Conservation (phyloP, 352 stramenopile genomes). For the Globisporangium canariense region DNA sequence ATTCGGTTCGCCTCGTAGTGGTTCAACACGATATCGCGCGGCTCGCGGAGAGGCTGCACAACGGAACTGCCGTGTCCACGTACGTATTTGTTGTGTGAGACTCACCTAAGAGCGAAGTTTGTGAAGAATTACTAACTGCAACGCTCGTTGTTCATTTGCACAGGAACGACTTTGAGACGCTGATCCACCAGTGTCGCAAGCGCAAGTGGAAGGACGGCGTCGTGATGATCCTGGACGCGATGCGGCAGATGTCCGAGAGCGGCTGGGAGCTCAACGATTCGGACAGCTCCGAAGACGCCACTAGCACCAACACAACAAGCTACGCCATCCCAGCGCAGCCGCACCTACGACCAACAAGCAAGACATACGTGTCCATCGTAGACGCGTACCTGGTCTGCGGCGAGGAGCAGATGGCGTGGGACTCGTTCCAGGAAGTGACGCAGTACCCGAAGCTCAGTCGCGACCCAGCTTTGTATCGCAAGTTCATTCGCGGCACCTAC, state of each 20-base stretch:
- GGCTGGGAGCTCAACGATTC: conserved; percentile 29
- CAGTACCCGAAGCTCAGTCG: conserved; percentile 33
- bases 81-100: conserved; percentile 16
- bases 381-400: conserved; percentile 71
- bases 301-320: not conserved
- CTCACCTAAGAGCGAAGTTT: not conserved
- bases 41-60: conserved; percentile 47
- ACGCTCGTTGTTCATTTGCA: not conserved
- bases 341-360: conserved; percentile 53
- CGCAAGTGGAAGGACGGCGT: conserved; percentile 80
- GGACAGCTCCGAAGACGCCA: not conserved
- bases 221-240: conserved; percentile 49
- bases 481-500: conserved; percentile 69
- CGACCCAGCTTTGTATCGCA: conserved; percentile 56
- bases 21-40: conserved; percentile 69
- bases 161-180: conserved; percentile 79
- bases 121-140: not conserved
- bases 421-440: conserved; percentile 48
- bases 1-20: conserved; percentile 59
- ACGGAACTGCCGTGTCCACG: conserved; percentile 48
- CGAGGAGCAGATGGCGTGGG: conserved; percentile 56
- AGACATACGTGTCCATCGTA: conserved; percentile 70
- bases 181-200: conserved; percentile 81
- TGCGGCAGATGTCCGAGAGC: conserved; percentile 41
- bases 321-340: conserved; percentile 38